Evolutionary conservation across 2,329 filamentous ascomycete species (phyloP), one percentile per base, ranked within the genome.

Genomic region (Nannizziopsis arthrosporioides): DNA sequence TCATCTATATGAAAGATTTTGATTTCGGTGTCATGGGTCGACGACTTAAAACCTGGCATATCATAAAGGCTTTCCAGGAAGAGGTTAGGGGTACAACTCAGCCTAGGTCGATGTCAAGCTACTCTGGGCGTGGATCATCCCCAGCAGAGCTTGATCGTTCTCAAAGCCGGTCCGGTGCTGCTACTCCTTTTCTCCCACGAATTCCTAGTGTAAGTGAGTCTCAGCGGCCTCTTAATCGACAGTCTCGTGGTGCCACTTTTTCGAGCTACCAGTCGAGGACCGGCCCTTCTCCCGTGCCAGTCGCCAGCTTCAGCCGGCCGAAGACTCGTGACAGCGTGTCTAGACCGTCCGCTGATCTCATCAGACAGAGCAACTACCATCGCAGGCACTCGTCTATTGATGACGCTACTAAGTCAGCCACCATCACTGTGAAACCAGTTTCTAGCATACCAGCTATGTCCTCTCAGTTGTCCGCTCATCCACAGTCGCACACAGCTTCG

Each of bases 1-100:
- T 92, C 35, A 74, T 96, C 12, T 94, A 95, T 63, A 82, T 96
- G 71, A 94, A 94, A 62, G 89, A 92, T 41, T 94, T 95, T 58
- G 86, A 95, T 56, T 74, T 96, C 55, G 90, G 90, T 14, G 86
- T 89, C 2, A 89, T 96, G 56, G 90, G 90, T 7, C 78, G 86
- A 49, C 78, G 90, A 52, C 69, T 96, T 53, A 93, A 93, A 65
- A 94, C 89, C 1, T 96, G 90, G 90, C 87, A 95, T 66, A 94
- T 92, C 67, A 89, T 96, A 64, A 94, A 94, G 66, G 73, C 80
- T 2, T 75, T 96, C 54, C 90, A 96, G 62, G 85, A 94, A 59
- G 87, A 95, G 64, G 81, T 92, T 37, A 82, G 77, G 54, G 75
- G 76, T 39, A 67, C 78, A 68, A 58, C 79, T 68, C 68, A 61